Evolutionary conservation across 1,284 basidiomycete species (phyloP).

Genomic region (Fomitopsis pinicola): DNA sequence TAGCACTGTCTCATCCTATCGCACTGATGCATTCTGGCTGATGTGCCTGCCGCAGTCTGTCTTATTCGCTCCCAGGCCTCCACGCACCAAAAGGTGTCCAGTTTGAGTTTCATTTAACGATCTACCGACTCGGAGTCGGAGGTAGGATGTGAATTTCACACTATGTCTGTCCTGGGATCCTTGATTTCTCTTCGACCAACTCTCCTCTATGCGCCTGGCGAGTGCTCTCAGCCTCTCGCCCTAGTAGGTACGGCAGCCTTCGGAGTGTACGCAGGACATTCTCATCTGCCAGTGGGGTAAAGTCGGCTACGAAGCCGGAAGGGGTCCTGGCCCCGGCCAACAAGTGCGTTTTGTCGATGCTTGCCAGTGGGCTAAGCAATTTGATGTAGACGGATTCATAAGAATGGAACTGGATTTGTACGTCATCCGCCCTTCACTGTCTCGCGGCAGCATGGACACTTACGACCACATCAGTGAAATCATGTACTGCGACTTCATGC

Average conservation of each 20-base stretch:
- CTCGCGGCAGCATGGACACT: background rate
- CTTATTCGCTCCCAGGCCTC: background rate
- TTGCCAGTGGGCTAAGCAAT: background rate
- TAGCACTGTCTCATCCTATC: background rate
- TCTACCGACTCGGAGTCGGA: background rate
- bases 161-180: background rate
- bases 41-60: background rate
- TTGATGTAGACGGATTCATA: background rate
- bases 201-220: background rate
- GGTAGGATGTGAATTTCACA: background rate
- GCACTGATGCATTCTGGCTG: background rate
- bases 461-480: background rate
- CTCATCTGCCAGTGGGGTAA: conserved; percentile 1
- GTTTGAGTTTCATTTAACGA: no score
- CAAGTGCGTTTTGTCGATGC: background rate
- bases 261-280: background rate
- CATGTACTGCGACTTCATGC: conserved; percentile 1
- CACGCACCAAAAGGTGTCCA: background rate
- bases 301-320: background rate
- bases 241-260: background rate
- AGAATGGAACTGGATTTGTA: conserved; percentile 1
- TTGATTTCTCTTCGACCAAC: no score
- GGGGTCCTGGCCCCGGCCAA: background rate
- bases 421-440: background rate
- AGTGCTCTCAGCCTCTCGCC: background rate